A percentile compares a stretch with the other conserved stretches of the same genome.
These are phyloP conservation scores for Carpinus fangiana DNA, from an alignment of 306 rosid species.

Conservation along the genomic window DNA sequence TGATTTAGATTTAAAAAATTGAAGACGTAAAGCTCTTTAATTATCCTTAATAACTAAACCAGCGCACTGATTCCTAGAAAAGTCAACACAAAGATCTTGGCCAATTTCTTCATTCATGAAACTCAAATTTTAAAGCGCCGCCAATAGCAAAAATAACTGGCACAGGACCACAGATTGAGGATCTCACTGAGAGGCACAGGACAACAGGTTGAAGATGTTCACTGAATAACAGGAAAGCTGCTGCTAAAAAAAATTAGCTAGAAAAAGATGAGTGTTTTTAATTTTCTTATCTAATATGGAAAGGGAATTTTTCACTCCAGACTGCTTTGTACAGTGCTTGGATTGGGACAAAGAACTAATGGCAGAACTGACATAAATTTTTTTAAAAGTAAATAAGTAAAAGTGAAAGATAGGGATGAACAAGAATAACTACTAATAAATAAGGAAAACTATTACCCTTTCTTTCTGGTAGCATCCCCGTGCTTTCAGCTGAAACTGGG, in stretches of 20 bases:
- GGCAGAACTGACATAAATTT: not conserved
- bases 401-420: not conserved
- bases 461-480: constrained; percentile 69
- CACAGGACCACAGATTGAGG: not conserved
- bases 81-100: not conserved
- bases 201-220: not conserved
- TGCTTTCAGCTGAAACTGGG: constrained; percentile 78
- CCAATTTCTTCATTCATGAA: not conserved
- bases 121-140: not conserved
- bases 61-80: not conserved
- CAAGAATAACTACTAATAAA: not conserved
- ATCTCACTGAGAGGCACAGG: not conserved
- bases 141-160: not conserved
- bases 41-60: not conserved
- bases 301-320: too few species aligned
- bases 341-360: not conserved
- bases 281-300: too few species aligned
- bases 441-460: constrained; percentile 43
- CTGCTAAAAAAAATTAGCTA: not conserved
- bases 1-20: not conserved
- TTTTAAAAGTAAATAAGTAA: not conserved
- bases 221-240: not conserved
- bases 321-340: not conserved
- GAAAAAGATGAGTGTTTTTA: not conserved
- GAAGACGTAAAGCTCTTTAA: not conserved